Percentiles rank a stretch among this genome's conserved stretches.
phyloP scores from a whole-genome alignment of 495 filamentous ascomycete genomes.

The Copromyces sp. region DNA sequence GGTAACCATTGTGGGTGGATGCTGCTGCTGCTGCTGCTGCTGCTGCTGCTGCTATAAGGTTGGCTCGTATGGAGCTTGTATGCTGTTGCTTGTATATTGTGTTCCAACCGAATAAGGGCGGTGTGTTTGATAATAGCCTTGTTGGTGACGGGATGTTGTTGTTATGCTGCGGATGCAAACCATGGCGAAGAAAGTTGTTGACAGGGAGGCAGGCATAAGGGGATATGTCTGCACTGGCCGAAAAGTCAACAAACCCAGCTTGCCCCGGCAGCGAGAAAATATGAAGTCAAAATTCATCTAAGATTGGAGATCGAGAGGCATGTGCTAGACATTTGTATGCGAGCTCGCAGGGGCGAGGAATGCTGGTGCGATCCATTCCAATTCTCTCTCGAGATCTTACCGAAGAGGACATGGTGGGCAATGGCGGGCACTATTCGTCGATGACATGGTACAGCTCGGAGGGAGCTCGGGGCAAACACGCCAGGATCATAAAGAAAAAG shows the following conservation, averaged over 20 bases:
- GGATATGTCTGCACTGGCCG: not conserved
- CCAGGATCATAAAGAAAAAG: not conserved
- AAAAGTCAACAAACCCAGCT: slow-evolving; percentile 19
- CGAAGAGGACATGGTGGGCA: not conserved
- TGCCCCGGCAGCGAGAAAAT: slow-evolving; percentile 19
- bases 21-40: not conserved
- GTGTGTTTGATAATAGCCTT: not conserved
- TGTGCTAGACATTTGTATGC: slow-evolving; percentile 24
- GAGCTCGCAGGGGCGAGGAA: not conserved
- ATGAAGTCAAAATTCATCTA: slow-evolving; percentile 7
- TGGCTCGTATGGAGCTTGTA: not conserved
- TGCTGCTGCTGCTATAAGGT: not conserved
- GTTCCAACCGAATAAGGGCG: not conserved
- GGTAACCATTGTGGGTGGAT: slow-evolving; percentile 15
- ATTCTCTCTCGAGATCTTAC: not conserved
- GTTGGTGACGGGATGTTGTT: not conserved
- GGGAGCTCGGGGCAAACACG: not conserved
- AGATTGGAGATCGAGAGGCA: slow-evolving; percentile 2
- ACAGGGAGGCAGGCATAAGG: not conserved
- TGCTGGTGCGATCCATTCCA: not conserved
- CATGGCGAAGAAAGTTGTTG: not conserved
- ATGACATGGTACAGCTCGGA: not conserved
- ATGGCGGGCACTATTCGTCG: not conserved
- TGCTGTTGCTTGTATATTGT: not conserved
- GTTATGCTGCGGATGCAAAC: not conserved